A percentile compares a stretch with the other conserved stretches of the same genome.
Evolutionary conservation across 2,329 filamentous ascomycete genomes (phyloP).

Genomic region (Sporothrix sp.): DNA sequence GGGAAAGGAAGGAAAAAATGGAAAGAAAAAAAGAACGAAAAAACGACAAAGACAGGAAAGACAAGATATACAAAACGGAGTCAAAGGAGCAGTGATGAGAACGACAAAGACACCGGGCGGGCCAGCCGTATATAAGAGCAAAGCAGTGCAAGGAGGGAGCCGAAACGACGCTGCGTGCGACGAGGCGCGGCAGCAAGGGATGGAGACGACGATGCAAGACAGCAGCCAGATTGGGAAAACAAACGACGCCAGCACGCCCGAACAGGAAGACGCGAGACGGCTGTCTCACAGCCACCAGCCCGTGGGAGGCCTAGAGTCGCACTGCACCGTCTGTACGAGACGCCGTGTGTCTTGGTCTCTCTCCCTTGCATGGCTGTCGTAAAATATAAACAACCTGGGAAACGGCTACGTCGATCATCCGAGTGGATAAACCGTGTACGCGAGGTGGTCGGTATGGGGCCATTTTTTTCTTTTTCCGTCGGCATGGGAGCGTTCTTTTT

Average conservation of each 20-base stretch:
- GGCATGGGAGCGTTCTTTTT: neutral
- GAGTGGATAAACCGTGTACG: neutral
- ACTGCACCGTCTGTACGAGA: neutral
- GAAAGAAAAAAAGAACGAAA: neutral
- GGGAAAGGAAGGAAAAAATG: neutral
- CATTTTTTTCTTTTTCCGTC: neutral
- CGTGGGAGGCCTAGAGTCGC: too few relatives aligned
- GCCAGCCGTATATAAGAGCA: neutral
- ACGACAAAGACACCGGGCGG: too few relatives aligned
- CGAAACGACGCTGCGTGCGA: neutral
- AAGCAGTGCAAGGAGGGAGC: neutral
- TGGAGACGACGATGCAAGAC: too few relatives aligned
- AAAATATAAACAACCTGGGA: neutral
- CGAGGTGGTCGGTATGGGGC: too few relatives aligned
- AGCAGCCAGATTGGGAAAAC: too few relatives aligned
- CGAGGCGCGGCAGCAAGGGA: conserved; percentile 2
- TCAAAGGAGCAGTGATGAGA: neutral
- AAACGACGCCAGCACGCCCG: too few relatives aligned
- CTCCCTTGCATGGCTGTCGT: neutral
- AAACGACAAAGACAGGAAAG: too few relatives aligned
- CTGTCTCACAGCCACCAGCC: too few relatives aligned
- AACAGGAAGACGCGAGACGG: too few relatives aligned
- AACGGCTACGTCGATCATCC: conserved; percentile 1
- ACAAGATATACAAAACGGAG: too few relatives aligned
- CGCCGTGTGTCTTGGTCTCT: neutral